phyloP scores from a whole-genome alignment of 306 rosid genomes.

The Datisca glomerata region DNA sequence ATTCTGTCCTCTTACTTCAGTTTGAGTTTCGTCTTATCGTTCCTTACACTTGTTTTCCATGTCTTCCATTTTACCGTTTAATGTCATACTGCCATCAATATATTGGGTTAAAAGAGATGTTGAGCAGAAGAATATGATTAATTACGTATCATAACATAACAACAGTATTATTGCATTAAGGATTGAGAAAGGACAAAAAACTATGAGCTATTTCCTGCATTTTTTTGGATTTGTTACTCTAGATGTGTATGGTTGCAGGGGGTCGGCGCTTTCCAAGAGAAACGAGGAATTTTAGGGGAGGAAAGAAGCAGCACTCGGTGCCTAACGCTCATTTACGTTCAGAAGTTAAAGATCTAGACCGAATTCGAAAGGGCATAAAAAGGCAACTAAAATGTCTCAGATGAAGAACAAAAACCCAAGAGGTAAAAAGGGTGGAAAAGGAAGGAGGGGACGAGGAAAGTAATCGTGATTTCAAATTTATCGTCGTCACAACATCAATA shows the following conservation, averaged over 20 bases:
- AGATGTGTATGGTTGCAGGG: not conserved
- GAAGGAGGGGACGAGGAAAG: slow-evolving; percentile 34
- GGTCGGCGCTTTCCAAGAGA: not conserved
- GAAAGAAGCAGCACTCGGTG: slow-evolving; percentile 37
- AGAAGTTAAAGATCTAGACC: slow-evolving; percentile 73
- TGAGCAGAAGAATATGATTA: too few species aligned
- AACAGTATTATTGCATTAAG: not conserved
- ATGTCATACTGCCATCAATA: too few species aligned
- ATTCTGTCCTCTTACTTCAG: not conserved
- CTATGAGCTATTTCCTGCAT: too few species aligned
- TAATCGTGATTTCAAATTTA: too few species aligned
- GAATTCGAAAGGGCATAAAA: slow-evolving; percentile 72
- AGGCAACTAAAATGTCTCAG: slow-evolving; percentile 35
- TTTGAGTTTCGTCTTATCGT: not conserved
- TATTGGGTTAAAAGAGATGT: too few species aligned
- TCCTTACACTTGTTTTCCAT: not conserved
- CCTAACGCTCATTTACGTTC: slow-evolving; percentile 69
- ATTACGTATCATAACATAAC: too few species aligned
- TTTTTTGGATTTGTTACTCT: not conserved
- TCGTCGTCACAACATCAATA: too few species aligned
- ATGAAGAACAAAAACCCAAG: slow-evolving; percentile 41
- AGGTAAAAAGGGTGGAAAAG: slow-evolving; percentile 53
- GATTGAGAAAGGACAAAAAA: not conserved
- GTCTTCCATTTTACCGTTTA: not conserved
- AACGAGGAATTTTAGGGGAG: slow-evolving; percentile 9